Conservation (phyloP, 371 early-diverging fungal genomes). For the Mortierella sp. region DNA sequence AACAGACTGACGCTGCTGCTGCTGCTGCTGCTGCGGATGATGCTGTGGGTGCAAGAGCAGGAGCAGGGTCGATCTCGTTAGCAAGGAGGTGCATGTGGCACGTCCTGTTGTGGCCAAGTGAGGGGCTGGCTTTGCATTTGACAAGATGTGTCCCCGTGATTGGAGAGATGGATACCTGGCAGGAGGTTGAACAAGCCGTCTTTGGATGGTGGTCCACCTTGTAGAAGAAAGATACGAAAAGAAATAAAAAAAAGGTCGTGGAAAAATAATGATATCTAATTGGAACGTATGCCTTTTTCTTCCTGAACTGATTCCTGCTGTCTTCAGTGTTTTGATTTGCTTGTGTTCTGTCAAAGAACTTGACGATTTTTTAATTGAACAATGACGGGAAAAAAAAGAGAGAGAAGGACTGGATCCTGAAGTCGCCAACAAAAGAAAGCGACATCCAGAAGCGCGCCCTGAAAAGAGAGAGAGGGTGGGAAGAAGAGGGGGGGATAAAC, state of each 20-base stretch:
- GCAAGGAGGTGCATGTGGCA: constrained; percentile 51
- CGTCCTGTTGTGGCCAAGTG: constrained; percentile 52
- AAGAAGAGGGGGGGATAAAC: not conserved
- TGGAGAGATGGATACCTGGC: constrained; percentile 45
- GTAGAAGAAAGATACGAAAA: not conserved
- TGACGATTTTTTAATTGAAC: not conserved
- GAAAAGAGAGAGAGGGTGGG: not conserved
- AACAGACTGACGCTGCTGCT: not conserved
- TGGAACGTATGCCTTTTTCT: not conserved
- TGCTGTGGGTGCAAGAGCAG: too few species aligned
- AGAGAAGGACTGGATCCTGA: not conserved
- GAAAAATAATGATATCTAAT: too few species aligned
- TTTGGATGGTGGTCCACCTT: constrained; percentile 55
- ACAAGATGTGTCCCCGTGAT: constrained; percentile 37
- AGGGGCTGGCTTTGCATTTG: constrained; percentile 35
- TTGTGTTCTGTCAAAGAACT: not conserved
- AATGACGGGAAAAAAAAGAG: not conserved
- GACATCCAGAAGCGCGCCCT: not conserved
- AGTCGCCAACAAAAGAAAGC: not conserved
- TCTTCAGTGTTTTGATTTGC: not conserved
- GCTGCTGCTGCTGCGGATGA: too few species aligned
- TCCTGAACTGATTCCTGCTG: not conserved
- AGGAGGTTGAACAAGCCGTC: constrained; percentile 39
- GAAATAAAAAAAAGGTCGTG: not conserved
- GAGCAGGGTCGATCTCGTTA: not conserved